A percentile compares a stretch with the other conserved stretches of the same genome.
phyloP scores from a whole-genome alignment of 129 eudicot species.

The carrot (Daucus carota) region DH1_v3.0 NC_030382.2:41910001-41910500 shows the following conservation, averaged over 20 bases:
- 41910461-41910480: slow-evolving; percentile 75
- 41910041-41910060: slow-evolving; percentile 56
- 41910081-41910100: neutral
- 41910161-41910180: slow-evolving; percentile 52
- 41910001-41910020: slow-evolving; percentile 50
- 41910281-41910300: slow-evolving; percentile 48
- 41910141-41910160: slow-evolving; percentile 71
- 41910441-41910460: slow-evolving; percentile 81
- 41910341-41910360: slow-evolving; percentile 47
- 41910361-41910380: slow-evolving; percentile 46
- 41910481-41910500: slow-evolving; percentile 52
- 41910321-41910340: slow-evolving; percentile 76
- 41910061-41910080: neutral
- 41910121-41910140: slow-evolving; percentile 48
- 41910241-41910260: slow-evolving; percentile 84
- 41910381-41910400: slow-evolving; percentile 85
- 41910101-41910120: neutral
- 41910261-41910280: slow-evolving; percentile 60
- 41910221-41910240: slow-evolving; percentile 83
- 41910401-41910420: slow-evolving; percentile 79
- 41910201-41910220: slow-evolving; percentile 87
- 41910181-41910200: slow-evolving; percentile 44
- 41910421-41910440: slow-evolving; percentile 89
- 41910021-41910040: slow-evolving; percentile 47
- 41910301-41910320: slow-evolving; percentile 76